Evolutionary conservation across 2,329 filamentous ascomycete species (phyloP), one percentile per base, ranked within the genome.

Genomic region (Talaromyces albobiverticillius): DNA sequence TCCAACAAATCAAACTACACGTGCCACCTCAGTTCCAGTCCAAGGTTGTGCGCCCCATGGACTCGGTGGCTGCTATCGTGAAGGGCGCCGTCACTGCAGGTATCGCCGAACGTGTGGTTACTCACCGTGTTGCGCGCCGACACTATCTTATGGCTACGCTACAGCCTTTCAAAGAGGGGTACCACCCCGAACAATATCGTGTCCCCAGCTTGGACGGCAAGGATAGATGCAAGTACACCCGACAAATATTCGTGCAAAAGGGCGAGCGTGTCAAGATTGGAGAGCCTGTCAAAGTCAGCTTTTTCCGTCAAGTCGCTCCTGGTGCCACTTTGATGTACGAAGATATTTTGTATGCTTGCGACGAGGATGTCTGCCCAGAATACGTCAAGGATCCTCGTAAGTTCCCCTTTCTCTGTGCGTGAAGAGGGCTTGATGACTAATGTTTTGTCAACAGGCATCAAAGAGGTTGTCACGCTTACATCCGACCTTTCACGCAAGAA

Each of bases 61-160:
- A 99, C 77, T 96, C 94, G 1, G 94, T 99, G 54, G 92, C 94
- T 41, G 94, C 94, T 60, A 99, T 99, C 63, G 94, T 97, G 75
- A 97, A 97, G 78, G 94, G 94, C 62, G 94, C 94, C 52, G 94
- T 97, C 60, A 97, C 94, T 2, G 93, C 94, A 48, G 94, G 94
- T 77, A 97, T 99, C 68, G 96, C 93, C 0, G 94, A 99, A 76
- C 86, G 93, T 60, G 90, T 99, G 63, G 86, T 99, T 68, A 99
- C 94, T 13, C 94, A 95, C 67, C 93, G 94, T 81, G 90, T 99
- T 56, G 94, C 94, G 45, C 89, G 94, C 78, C 86, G 94, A 59
- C 94, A 99, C 76, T 99, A 99, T 75, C 89, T 99, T 65, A 97
- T 99, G 94, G 94, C 93, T 40, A 99, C 94, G 1, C 82, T 99